Conservation (phyloP, 768 basidiomycete genomes). For the Leccinum aurantiacum region DNA sequence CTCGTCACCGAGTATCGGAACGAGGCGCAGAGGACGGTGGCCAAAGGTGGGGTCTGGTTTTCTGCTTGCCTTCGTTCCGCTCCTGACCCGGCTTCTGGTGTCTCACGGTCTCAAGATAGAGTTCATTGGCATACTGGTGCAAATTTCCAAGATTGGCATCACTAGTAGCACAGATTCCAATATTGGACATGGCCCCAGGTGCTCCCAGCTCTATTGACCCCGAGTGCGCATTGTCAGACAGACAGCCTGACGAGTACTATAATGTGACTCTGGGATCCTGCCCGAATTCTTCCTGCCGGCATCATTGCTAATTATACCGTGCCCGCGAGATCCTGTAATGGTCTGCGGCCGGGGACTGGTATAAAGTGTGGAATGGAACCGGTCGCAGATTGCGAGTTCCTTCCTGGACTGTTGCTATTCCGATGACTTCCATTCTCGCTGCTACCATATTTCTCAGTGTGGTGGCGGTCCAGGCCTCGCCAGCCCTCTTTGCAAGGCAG, state of each 20-base stretch:
- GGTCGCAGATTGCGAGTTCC: background rate
- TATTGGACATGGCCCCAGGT: background rate
- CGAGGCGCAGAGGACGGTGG: too few relatives aligned
- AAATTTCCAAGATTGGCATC: background rate
- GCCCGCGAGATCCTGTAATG: background rate
- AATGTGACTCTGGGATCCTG: background rate
- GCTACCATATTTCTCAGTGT: slow-evolving; percentile 17
- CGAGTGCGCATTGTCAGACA: background rate
- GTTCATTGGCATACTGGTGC: background rate
- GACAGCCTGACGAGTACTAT: background rate
- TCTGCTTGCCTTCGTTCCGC: too few relatives aligned
- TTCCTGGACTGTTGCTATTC: background rate
- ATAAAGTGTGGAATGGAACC: background rate
- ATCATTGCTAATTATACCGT: background rate
- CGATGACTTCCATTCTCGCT: slow-evolving; percentile 21
- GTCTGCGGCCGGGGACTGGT: background rate
- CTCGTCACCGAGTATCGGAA: too few relatives aligned
- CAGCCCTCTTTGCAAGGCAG: slow-evolving; percentile 34
- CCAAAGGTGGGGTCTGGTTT: too few relatives aligned
- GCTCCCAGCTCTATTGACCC: background rate
- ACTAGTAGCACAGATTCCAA: background rate
- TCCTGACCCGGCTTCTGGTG: too few relatives aligned
- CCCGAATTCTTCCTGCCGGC: background rate
- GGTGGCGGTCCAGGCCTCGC: slow-evolving; percentile 18
- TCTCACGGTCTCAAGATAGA: background rate